A percentile compares a stretch with the other conserved stretches of the same genome.
These are phyloP conservation scores for Escovopsis sp. DNA, from an alignment of 2,329 filamentous ascomycete genomes.

Conservation along the genomic window DNA sequence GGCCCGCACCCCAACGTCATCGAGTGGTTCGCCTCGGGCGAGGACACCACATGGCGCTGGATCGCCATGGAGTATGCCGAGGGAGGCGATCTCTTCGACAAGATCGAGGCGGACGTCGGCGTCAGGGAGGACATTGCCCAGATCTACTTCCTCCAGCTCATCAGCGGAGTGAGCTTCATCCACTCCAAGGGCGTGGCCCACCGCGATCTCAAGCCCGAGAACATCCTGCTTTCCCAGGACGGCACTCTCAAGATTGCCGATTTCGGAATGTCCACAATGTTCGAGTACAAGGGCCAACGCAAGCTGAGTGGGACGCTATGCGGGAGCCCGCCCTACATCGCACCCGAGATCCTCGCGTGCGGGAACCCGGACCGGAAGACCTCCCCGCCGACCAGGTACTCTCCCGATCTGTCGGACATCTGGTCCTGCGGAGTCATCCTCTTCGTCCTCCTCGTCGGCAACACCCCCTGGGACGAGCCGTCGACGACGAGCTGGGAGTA, in stretches of 20 bases:
- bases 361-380: slow-evolving; percentile 31
- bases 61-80: slow-evolving; percentile 97
- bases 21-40: slow-evolving; percentile 75
- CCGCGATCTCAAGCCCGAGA: slow-evolving; percentile 85
- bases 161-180: slow-evolving; percentile 85
- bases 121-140: slow-evolving; percentile 92
- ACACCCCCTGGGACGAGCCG: slow-evolving; percentile 95
- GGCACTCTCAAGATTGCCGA: slow-evolving; percentile 91
- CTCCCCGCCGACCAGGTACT: slow-evolving; percentile 44
- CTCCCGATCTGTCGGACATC: slow-evolving; percentile 72
- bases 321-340: slow-evolving; percentile 92
- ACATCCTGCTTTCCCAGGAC: slow-evolving; percentile 72
- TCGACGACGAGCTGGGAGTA: slow-evolving; percentile 80
- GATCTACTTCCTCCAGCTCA: slow-evolving; percentile 85
- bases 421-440: slow-evolving; percentile 98
- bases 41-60: slow-evolving; percentile 83
- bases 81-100: slow-evolving; percentile 94
- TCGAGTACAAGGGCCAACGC: slow-evolving; percentile 70
- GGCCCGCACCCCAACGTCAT: slow-evolving; percentile 89
- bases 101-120: slow-evolving; percentile 94
- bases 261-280: slow-evolving; percentile 90
- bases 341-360: slow-evolving; percentile 68
- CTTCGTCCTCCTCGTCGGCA: slow-evolving; percentile 87
- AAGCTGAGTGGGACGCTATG: slow-evolving; percentile 83
- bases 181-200: slow-evolving; percentile 93